Base-by-base conservation (phyloP, 1,284 basidiomycete species). In the Fistulina hepatica region DNA sequence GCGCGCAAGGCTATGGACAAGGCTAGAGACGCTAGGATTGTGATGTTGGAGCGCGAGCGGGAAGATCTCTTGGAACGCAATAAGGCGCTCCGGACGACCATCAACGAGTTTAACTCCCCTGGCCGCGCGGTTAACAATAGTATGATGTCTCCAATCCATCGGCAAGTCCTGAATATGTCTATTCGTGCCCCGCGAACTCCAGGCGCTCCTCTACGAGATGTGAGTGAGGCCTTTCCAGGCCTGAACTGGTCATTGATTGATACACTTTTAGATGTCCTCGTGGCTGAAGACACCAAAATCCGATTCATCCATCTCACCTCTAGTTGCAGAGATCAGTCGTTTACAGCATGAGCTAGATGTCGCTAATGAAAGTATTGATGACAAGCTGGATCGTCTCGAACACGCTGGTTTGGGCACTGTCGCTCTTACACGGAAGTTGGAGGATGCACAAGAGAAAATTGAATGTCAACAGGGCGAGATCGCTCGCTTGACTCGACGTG, bases 341-440 rank as follows among this genome's bases (percentile, higher is more conserved):
- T 57, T 85, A 35, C 80, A 85, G 46, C 60, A 62, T 10, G 76
- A 88, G 45, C 73, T 91, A 13, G 76, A 81, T 44, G 63, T 55
- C 2, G 85, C 84, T 4, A 89, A 90, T 54, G 74, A 82, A 28
- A 81, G 72, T 48, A 81, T 91, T 34, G 86, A 91, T 48, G 76
- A 85, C 49, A 89, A 89, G 55, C 65, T 91, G 7, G 81, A 84
- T 52, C 76, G 79, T 41, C 73, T 91, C 5, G 81, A 84, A 50
- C 75, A 84, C 41, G 80, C 81, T 2, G 84, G 83, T 2, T 56
- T 78, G 4, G 80, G 74, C 21, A 75, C 75, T 19, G 72, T 86
- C 26, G 71, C 68, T 7, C 61, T 86, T 22, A 79, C 77, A 0
- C 67, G 69, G 57, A 76, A 76, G 43, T 69, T 89, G 3, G 76